Conservation (phyloP, 371 early-diverging fungal species). For the Mucor piriformis region DNA sequence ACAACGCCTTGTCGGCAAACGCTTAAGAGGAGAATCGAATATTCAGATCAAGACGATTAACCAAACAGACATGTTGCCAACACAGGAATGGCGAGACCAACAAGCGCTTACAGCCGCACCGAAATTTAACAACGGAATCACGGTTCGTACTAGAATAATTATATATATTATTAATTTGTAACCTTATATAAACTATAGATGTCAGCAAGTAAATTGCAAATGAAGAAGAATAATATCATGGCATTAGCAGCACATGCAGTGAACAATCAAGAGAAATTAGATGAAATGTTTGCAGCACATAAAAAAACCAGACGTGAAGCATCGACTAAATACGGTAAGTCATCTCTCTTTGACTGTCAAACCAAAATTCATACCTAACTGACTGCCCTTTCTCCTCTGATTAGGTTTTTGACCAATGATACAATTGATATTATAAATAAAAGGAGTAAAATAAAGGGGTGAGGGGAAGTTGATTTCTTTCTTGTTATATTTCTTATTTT, state of each 20-base stretch:
- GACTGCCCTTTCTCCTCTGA: no score
- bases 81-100: constrained; percentile 45
- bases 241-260: constrained; percentile 76
- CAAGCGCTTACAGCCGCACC: constrained; percentile 25
- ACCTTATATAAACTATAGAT: no score
- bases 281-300: constrained; percentile 67
- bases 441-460: constrained; percentile 5
- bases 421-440: background rate
- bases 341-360: background rate
- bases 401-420: constrained; percentile 14
- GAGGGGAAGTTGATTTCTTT: background rate
- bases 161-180: no score
- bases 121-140: constrained; percentile 29
- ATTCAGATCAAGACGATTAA: constrained; percentile 56
- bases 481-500: background rate
- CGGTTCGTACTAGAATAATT: constrained; percentile 10
- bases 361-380: no score
- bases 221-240: constrained; percentile 80
- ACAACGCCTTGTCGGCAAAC: constrained; percentile 46
- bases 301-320: constrained; percentile 69
- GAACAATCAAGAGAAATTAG: constrained; percentile 63
- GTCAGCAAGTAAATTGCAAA: constrained; percentile 56
- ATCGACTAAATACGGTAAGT: constrained; percentile 69
- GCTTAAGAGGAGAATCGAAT: constrained; percentile 39
- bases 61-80: constrained; percentile 53